These are phyloP conservation scores for Vanrija sp. DNA, from an alignment of 1,284 basidiomycete genomes.

Conservation along the genomic window DNA sequence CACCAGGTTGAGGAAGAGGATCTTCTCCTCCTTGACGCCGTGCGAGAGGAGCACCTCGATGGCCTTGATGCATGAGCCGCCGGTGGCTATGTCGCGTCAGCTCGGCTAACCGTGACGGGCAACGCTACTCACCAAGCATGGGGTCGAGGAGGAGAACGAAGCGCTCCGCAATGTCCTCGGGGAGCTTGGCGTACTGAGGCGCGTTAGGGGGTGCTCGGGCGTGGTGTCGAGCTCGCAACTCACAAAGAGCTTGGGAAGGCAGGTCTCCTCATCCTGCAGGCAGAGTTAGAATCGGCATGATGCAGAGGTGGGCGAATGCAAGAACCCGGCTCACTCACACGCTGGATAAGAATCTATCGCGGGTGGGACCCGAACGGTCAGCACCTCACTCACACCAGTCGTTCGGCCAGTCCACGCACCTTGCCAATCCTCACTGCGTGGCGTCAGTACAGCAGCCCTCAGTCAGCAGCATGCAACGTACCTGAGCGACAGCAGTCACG, in stretches of 20 bases:
- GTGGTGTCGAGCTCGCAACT: conserved; percentile 1
- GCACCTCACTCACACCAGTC: conserved; percentile 1
- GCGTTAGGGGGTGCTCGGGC: neutral
- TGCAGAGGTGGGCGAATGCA: neutral
- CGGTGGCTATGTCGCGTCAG: conserved; percentile 64
- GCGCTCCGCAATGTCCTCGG: conserved; percentile 83
- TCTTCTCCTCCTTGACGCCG: conserved; percentile 72
- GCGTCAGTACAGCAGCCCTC: conserved; percentile 6
- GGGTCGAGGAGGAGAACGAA: conserved; percentile 95
- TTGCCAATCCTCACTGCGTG: conserved; percentile 48
- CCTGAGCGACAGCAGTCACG: conserved; percentile 75
- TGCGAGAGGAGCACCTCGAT: conserved; percentile 89
- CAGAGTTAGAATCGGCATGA: conserved; percentile 2
- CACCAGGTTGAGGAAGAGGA: conserved; percentile 95
- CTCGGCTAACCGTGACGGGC: neutral
- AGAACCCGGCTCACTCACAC: conserved; percentile 55
- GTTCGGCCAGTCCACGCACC: conserved; percentile 23
- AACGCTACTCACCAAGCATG: conserved; percentile 73
- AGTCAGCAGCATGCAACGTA: conserved; percentile 23
- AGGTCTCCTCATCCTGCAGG: conserved; percentile 81
- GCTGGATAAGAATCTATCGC: conserved; percentile 78
- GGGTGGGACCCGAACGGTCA: conserved; percentile 20
- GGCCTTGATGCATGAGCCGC: conserved; percentile 95
- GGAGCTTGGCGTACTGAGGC: conserved; percentile 66
- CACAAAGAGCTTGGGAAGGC: conserved; percentile 76